Evolutionary conservation across 768 basidiomycete species (phyloP).

Genomic region (Lactifluus pinguis): DNA sequence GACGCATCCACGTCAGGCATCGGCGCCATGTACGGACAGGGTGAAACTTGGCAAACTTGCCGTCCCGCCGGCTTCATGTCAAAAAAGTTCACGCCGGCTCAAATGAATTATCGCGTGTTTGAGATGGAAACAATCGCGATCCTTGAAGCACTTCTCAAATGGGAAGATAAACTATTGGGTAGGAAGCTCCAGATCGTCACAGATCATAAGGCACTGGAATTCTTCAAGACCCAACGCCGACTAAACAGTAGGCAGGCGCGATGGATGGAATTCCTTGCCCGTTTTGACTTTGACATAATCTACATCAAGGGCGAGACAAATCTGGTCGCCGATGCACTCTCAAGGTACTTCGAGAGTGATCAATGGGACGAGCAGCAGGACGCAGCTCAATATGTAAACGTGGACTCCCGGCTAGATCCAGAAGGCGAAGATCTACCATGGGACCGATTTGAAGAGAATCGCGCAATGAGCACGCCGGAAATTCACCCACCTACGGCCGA

Average conservation of each 20-base stretch:
- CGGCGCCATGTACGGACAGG: neutral
- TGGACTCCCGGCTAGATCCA: too few species aligned
- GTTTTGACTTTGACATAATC: neutral
- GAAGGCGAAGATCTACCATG: too few species aligned
- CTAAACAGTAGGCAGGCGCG: neutral
- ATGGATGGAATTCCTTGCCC: neutral
- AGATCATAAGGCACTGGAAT: neutral
- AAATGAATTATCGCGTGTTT: neutral
- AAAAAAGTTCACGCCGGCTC: neutral
- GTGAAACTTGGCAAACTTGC: neutral
- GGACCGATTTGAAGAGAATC: too few species aligned
- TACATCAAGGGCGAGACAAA: neutral
- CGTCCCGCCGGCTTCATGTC: too few species aligned
- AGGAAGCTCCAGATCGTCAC: neutral
- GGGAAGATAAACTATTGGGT: neutral
- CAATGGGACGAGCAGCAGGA: too few species aligned
- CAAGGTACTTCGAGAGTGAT: too few species aligned
- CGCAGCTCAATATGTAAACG: too few species aligned
- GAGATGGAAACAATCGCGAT: too few species aligned
- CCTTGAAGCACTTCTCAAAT: too few species aligned
- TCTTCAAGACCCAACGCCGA: neutral
- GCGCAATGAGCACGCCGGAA: too few species aligned
- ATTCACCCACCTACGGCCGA: too few species aligned
- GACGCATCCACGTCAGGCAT: neutral
- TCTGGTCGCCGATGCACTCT: too few species aligned